Percentiles rank a stretch among this genome's conserved stretches.
These are phyloP conservation scores for Coprinopsis sp. DNA, from an alignment of 768 basidiomycete species.

Conservation along the genomic window DNA sequence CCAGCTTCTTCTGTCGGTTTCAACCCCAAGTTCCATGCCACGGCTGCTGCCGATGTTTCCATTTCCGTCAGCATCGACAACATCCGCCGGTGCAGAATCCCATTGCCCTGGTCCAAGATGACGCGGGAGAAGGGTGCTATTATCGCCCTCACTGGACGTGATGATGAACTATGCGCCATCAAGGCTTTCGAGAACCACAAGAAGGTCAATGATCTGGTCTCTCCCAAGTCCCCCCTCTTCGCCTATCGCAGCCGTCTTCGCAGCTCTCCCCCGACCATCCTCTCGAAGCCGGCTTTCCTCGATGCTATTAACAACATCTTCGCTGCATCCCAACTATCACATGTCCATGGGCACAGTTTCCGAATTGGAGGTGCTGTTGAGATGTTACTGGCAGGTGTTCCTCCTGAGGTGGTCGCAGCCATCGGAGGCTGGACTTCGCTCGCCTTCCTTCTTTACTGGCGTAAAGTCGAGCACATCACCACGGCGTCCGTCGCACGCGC, in stretches of 20 bases:
- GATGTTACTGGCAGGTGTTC: conserved; percentile 2
- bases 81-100: conserved; percentile 9
- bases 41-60: background rate
- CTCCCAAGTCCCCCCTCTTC: conserved; percentile 1
- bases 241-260: conserved; percentile 12
- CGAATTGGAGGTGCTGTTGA: conserved; percentile 5
- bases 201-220: background rate
- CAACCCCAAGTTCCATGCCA: background rate
- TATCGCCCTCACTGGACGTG: conserved; percentile 13
- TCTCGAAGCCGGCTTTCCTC: background rate
- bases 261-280: conserved; percentile 5
- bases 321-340: no score
- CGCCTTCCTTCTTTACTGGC: conserved; percentile 8
- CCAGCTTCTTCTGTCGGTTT: conserved; percentile 7
- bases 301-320: background rate
- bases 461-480: conserved; percentile 4
- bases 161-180: conserved; percentile 10
- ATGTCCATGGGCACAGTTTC: conserved; percentile 9
- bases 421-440: conserved; percentile 10
- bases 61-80: background rate
- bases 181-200: conserved; percentile 10
- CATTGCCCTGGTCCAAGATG: conserved; percentile 31
- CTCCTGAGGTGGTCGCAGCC: conserved; percentile 7
- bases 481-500: background rate
- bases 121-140: conserved; percentile 14